Base-by-base conservation (phyloP, 2,329 filamentous ascomycete species). In the Rutstroemia sp. region DNA sequence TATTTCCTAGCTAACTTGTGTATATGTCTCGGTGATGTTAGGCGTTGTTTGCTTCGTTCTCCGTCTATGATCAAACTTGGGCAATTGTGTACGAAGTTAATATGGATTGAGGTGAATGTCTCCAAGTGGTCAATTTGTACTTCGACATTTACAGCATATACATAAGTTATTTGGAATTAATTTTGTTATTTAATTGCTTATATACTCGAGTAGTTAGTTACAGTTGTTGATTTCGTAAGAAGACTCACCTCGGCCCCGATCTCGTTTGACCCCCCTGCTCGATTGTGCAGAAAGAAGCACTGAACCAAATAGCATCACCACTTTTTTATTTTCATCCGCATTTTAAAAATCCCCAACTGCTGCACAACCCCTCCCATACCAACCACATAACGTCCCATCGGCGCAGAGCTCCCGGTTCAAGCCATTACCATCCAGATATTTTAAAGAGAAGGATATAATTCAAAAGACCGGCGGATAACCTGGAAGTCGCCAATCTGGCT, bases 401-500 rank as follows among this genome's bases (percentile, higher is more conserved):
- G 12, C 21, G 17, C 41, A 21, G 21, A 44, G 17, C 14, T 42
- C 21, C 9, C 17, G 17, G 7, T 44, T 14, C 17, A 44, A 23
- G 41, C 5, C 5, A 9, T 47, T 25, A 25, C 14, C 44, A 16
- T 47, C 23, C 10, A 23, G 17, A 42, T n/a, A n/a, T 42, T 42
- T 14, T n/a, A 2, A 8, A n/a, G 39, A 17, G 39, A 42, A 10
- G 30, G 12, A 42, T 42, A n/a, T 42, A n/a, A 42, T 42, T 19
- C 17, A 42, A n/a, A 42, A 42, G 17, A 19, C 23, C n/a, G 41
- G 53, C 51, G 44, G 53, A 51, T 51, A 51, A 45, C 57, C 46
- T 39, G 54, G 44, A 63, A 68, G 64, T 68, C 74, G 76, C 74
- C 81, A 84, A 73, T 71, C 80, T 86, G 83, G 79, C 67, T 66